These are phyloP conservation scores for Cornus florida DNA, from an alignment of 148 eudicot species.

Conservation along the genomic window DNA sequence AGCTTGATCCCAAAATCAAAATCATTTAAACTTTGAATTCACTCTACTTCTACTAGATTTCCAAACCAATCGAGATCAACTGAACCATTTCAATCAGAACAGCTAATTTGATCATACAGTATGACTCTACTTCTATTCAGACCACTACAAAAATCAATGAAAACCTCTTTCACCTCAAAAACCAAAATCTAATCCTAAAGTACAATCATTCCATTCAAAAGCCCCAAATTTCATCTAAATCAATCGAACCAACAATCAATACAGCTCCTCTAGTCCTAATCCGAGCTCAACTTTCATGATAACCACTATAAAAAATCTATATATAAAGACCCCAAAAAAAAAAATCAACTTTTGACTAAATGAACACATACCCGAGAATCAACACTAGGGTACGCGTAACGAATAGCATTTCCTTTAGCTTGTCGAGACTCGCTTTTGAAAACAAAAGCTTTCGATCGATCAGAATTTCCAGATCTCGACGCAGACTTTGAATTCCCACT, in stretches of 20 bases:
- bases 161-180: not conserved
- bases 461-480: conserved; percentile 41
- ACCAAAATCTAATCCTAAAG: not conserved
- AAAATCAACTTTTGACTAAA: not conserved
- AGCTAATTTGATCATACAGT: not conserved
- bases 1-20: not conserved
- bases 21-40: not conserved
- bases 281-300: not conserved
- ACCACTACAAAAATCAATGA: not conserved
- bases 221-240: not conserved
- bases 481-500: conserved; percentile 24
- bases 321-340: not conserved
- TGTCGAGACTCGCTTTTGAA: conserved; percentile 25
- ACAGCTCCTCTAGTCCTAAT: too few species aligned
- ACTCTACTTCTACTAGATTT: too few species aligned
- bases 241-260: not conserved
- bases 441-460: conserved; percentile 30
- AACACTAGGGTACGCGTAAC: conserved; percentile 53
- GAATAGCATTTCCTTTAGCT: conserved; percentile 34
- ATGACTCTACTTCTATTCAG: not conserved
- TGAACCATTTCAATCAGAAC: not conserved
- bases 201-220: not conserved
- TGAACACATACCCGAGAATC: conserved; percentile 37
- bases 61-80: too few species aligned
- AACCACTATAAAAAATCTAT: too few species aligned